Base-by-base conservation (phyloP, 148 eudicot genomes). In the Heliamphora exappendiculata region DNA sequence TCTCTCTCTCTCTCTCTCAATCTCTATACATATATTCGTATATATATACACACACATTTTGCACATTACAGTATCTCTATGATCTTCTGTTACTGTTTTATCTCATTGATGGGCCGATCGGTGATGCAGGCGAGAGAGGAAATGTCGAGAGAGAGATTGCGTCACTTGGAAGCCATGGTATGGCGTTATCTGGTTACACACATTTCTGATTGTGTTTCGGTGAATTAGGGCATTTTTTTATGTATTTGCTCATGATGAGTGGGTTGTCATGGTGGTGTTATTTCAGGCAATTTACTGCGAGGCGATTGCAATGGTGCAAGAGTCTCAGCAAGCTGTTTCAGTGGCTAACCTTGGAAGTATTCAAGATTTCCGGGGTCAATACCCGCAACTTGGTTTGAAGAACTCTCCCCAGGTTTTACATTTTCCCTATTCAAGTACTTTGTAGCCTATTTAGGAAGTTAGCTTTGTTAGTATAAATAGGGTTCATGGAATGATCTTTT, bases 151-250 rank as follows among this genome's bases (percentile, higher is more conserved):
- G 98, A 92, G 85, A 86, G 98, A 81, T 81, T 92, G 85, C 97
- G 98, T 4, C 92, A 92, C 82, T 84, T 95, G 89, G 98, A 95
- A 86, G 84, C 96, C 36, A 88, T 92, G 97, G 98, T 95, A 89
- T 5, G n/a, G n/a, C 60, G 6, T 9, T 0, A n/a, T 28, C 17
- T 68, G 20, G 4, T 36, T 65, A 10, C 20, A 67, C 68, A 49
- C 13, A 16, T 9, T 55, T 79, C 62, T 28, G 64, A 59, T 41
- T 28, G 16, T 12, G 28, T 20, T 67, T 22, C 12, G 10, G 17
- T 13, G 31, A 8, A 2, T n/a, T 74, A 64, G 75, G 47, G 44
- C 41, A 37, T 59, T 0, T 77, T 67, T n/a, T n/a, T n/a, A n/a
- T n/a, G n/a, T 7, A 14, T 36, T 11, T 8, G 29, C 1, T 4